Percentiles rank a stretch among this genome's conserved stretches.
Evolutionary conservation across 176 grass and related monocot genomes (phyloP).

Genomic region (Aegilops sharonensis): DNA sequence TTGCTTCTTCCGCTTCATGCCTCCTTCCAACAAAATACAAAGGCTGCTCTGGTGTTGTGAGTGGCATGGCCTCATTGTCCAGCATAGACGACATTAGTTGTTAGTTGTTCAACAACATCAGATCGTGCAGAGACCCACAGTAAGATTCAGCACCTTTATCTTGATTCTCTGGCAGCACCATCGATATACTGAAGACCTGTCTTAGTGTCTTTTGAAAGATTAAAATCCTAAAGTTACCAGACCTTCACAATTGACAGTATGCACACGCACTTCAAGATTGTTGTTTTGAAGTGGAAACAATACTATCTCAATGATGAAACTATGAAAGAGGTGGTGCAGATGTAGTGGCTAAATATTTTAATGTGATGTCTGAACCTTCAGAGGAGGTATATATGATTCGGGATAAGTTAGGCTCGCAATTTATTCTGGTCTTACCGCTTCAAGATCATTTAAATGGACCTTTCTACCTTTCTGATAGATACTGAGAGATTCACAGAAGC

Average conservation of each 20-base stretch:
- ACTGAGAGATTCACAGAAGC: neutral
- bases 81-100: no score
- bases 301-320: neutral
- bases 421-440: constrained; percentile 12
- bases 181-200: constrained; percentile 1
- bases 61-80: no score
- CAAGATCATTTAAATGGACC: constrained; percentile 20
- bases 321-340: neutral
- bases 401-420: constrained; percentile 9
- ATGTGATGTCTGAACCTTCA: constrained; percentile 20
- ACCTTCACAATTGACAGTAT: neutral
- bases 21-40: no score
- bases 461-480: constrained; percentile 11
- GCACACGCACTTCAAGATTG: neutral
- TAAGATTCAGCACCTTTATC: neutral
- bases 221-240: neutral
- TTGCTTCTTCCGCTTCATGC: no score
- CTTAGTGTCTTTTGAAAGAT: neutral
- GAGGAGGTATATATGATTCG: constrained; percentile 14
- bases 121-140: neutral
- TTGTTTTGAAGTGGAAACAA: neutral
- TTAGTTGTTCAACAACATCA: neutral
- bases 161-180: neutral
- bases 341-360: neutral
- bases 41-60: no score